phyloP scores from a whole-genome alignment of 2,329 filamentous ascomycete species.

The Arthrobotrys sinensis region DNA sequence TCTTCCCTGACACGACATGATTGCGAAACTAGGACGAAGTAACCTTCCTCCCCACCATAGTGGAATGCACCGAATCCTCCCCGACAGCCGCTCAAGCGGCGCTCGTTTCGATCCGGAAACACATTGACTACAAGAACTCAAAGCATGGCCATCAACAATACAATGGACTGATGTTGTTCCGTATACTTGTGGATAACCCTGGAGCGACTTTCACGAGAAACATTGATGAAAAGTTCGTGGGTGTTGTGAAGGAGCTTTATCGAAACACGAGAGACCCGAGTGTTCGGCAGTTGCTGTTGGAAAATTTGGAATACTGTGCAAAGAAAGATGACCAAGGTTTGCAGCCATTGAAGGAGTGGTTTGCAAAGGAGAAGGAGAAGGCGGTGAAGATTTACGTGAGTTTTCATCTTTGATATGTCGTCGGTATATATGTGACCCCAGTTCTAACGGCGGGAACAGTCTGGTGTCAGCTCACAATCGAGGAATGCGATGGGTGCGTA shows the following conservation, averaged over 20 bases:
- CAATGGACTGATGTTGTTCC: constrained; percentile 94
- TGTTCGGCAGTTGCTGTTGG: constrained; percentile 87
- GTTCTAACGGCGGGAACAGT: constrained; percentile 34
- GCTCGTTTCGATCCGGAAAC: constrained; percentile 85
- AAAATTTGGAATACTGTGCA: constrained; percentile 83
- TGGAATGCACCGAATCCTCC: constrained; percentile 94
- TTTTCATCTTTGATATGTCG: not conserved
- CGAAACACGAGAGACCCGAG: constrained; percentile 79
- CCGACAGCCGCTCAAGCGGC: constrained; percentile 86
- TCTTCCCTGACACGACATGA: constrained; percentile 3
- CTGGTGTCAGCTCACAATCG: constrained; percentile 32
- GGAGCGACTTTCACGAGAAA: constrained; percentile 92
- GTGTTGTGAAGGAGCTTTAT: constrained; percentile 81
- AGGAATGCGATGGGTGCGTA: constrained; percentile 43
- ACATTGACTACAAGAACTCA: constrained; percentile 78
- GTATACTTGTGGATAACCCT: constrained; percentile 93
- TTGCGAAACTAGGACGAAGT: constrained; percentile 80
- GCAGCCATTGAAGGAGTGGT: constrained; percentile 64
- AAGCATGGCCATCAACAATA: constrained; percentile 82
- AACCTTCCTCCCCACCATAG: constrained; percentile 90
- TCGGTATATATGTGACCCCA: constrained; percentile 61
- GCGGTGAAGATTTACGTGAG: constrained; percentile 49
- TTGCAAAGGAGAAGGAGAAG: constrained; percentile 63
- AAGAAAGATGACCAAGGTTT: constrained; percentile 79
- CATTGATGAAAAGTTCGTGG: constrained; percentile 86